phyloP scores from a whole-genome alignment of 805 yeast genomes.

The Suhomyces vadensis region DNA sequence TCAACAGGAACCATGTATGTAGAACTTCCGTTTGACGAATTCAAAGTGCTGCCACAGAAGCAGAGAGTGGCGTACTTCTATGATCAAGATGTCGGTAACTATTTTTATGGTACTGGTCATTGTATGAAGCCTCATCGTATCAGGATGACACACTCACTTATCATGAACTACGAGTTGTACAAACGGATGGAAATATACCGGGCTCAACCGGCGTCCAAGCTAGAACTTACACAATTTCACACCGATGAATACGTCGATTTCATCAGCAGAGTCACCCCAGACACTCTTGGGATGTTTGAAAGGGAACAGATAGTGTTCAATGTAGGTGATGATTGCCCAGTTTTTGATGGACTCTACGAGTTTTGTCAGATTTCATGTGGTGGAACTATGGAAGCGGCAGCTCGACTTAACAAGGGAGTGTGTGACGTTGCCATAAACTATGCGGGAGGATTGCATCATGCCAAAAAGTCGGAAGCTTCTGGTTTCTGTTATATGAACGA shows the following conservation, averaged over 20 bases:
- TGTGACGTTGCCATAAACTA: slow-evolving; percentile 30
- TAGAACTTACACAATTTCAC: slow-evolving; percentile 27
- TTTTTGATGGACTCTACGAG: slow-evolving; percentile 28
- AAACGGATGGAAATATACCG: slow-evolving; percentile 31
- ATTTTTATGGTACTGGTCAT: slow-evolving; percentile 32
- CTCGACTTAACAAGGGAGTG: slow-evolving; percentile 26
- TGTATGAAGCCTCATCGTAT: slow-evolving; percentile 32
- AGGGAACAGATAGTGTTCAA: slow-evolving; percentile 29
- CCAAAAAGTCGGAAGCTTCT: slow-evolving; percentile 27
- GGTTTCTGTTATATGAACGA: slow-evolving; percentile 31
- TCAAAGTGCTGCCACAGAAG: slow-evolving; percentile 23
- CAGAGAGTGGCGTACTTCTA: slow-evolving; percentile 30
- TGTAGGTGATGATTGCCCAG: slow-evolving; percentile 29
- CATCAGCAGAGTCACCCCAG: slow-evolving; percentile 25
- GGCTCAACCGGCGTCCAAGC: slow-evolving; percentile 30
- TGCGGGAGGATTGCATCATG: slow-evolving; percentile 31
- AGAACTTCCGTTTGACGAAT: slow-evolving; percentile 29
- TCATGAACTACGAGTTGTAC: slow-evolving; percentile 31
- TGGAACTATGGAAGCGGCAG: slow-evolving; percentile 32
- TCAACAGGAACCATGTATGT: slow-evolving; percentile 25
- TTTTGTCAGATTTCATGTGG: slow-evolving; percentile 28
- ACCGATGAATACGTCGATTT: slow-evolving; percentile 23
- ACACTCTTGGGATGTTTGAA: slow-evolving; percentile 26
- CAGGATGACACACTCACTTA: slow-evolving; percentile 31
- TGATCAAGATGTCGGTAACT: slow-evolving; percentile 31